Base-by-base conservation (phyloP, 129 eudicot genomes). In the Scalesia atractyloides region DNA sequence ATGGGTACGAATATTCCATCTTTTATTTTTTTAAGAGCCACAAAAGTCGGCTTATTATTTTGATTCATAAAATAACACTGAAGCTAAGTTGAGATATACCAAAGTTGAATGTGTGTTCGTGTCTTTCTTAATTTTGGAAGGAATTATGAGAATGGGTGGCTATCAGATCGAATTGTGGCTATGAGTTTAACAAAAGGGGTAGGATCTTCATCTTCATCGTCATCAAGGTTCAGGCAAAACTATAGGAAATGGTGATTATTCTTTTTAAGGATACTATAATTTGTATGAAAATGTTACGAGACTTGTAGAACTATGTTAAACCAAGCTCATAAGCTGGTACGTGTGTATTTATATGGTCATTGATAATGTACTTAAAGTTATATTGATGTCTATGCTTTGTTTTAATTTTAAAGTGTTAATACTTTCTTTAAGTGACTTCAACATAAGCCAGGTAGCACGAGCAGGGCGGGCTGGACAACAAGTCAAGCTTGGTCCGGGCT, bases 101-200 rank as follows among this genome's bases (percentile, higher is more conserved):
- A 41, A 41, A 41, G 46, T 50, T 49, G 0, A 36, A 7, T 24
- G 15, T 26, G 30, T 51, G 51, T 30, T 69, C 12, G 7, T 50
- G 7, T 50, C 26, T n/a, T 43, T 47, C 3, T 36, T 1, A 2
- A 15, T 47, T 49, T 49, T 49, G 9, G 61, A 9, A 73, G 70
- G 70, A 22, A 30, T 30, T 30, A 2, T 30, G 34, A 54, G 20
- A 39, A 57, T 34, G 33, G 17, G 56, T 20, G 44, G 13, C 46
- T 75, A 26, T 66, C 60, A 16, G 54, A 56, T 16, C 36, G 44
- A 75, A 9, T 75, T 41, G 58, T 15, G 43, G 73, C 48, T 53
- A 56, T 66, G 68, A 66, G 73, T 66, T 75, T 66, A 26, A 66
- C 34, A 33, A 44, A 56, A 41, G 60, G 57, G 14, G 80, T 4